Base-by-base conservation (phyloP, 306 rosid genomes). In the Abrus pulchellus region DNA sequence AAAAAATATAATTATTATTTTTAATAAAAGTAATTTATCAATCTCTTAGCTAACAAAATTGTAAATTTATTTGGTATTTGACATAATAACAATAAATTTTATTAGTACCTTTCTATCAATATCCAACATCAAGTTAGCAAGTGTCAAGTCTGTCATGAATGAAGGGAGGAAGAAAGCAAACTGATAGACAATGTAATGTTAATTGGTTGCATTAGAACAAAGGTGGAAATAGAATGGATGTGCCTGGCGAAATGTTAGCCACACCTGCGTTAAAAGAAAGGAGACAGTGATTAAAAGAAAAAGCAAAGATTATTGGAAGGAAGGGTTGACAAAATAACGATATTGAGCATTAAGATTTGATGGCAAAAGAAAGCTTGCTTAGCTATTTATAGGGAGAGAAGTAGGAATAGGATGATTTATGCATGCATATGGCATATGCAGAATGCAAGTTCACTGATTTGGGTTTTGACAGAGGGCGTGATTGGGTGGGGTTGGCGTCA, bases 401-500 rank as follows among this genome's bases (percentile, higher is more conserved):
- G 1, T 6, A 7, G 5, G 55, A 5, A 36, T 27, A 40, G 2
- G 5, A 43, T 20, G 20, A 43, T 3, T 2, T 41, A 20, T 77
- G 57, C 45, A 12, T 53, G 33, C 44, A 47, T 41, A 61, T 1
- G 43, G 47, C 63, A 69, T 7, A 33, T 41, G 27, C 33, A 59
- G 38, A 33, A 20, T 78, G 60, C n/a, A 56, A 20, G 30, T 49
- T 65, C 29, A 70, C 55, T 33, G 14, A 4, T 27, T 65, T 3
- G 3, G 66, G 71, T 40, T 41, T 65, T 34, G 9, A 54, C 20
- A 54, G 20, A 20, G 29, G 66, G 38, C 41, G 41, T 77, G 1
- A 62, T 54, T 82, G 75, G 89, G 93, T 89, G 95, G 90, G 85
- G 82, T 49, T 86, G 83, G 85, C 80, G 90, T 88, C 97, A 88